Base-by-base conservation (phyloP, 306 rosid genomes). In the Comarum palustre region DNA sequence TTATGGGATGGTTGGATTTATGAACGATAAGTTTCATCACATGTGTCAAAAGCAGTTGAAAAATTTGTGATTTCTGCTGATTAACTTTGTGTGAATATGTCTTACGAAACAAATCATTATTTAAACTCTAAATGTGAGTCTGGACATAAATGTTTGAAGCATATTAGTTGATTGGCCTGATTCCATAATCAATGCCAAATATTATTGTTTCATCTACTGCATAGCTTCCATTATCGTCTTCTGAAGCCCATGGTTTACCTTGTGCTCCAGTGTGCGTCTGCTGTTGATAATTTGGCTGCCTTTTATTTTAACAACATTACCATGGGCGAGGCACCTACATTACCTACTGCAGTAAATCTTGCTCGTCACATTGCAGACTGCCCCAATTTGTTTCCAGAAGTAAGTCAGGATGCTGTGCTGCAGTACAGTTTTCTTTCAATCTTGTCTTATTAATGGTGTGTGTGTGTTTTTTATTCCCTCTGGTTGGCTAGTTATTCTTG, bases 361-460 rank as follows among this genome's bases (percentile, higher is more conserved):
- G 87, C 96, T 79, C 90, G 85, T 77, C 96, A 87, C 65, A 86
- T 95, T 75, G 85, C 83, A 27, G 99, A 91, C 73, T 88, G 96
- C 85, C 99, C 97, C 79, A 91, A 77, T 81, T 80, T 95, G 83
- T 95, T 95, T 85, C 96, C 97, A 41, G 96, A 91, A 83, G 99
- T 95, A 91, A 80, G 87, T 29, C 17, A 4, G 41, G 55, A 27
- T 39, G 11, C 8, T 72, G 6, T 17, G 43, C 38, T 72, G 43
- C 16, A 36, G 22, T 36, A 5, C 14, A 17, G n/a, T 63, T 36
- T 36, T 34, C 29, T 71, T 58, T 8, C 14, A 4, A 27, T 38
- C 9, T 38, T 39, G 1, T 70, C 19, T 36, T 39, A 22, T 47
- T 71, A 71, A 55, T 11, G 14, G 42, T 39, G 39, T 0, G 42